Evolutionary conservation across 1,139 yeast genomes (phyloP), one percentile per base, ranked within the genome.

Genomic region (Scheffersomyces lignicola): DNA sequence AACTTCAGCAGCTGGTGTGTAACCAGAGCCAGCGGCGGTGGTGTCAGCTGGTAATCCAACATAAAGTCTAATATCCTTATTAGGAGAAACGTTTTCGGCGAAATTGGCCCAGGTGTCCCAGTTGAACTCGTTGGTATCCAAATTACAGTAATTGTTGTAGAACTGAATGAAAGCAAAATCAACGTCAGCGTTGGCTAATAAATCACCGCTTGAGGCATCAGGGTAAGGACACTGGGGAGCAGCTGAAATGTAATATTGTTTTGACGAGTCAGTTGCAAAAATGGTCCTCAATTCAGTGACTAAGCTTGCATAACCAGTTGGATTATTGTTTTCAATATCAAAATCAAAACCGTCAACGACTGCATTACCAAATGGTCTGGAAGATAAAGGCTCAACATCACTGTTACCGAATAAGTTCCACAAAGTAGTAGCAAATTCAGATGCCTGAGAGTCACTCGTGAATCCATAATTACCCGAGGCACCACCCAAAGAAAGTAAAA

Each of bases 201-300:
- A 63, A 36, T 79, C 77, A 42, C 95, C 95, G 29, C 84, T 80
- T 29, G 85, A 78, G 6, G 83, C 88, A 65, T 90, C 97, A 14
- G 97, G 97, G 56, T 81, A 86, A 13, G 83, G 85, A 67, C 97
- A 90, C 67, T 90, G 97, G 18, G 97, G 97, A 44, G 97, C 95
- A 43, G 96, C 96, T 35, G 95, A 78, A 33, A 90, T 66, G 58
- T 85, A 89, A 64, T 85, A 90, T 11, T 60, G 52, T 58, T 77
- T 82, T 14, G 84, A 69, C 16, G 69, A 29, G 49, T 80, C 82
- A 15, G 65, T 56, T 13, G 65, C 64, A 50, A 76, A 87, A 41
- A 76, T 65, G 10, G 55, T 49, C 65, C 92, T 80, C 50, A 90
- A 70, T 40, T 71, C 71, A 8, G 58, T 69, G 17, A 78, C 87